A percentile compares a stretch with the other conserved stretches of the same genome.
phyloP scores from a whole-genome alignment of 352 stramenopile genomes.

The Blastocystis sp. region DNA sequence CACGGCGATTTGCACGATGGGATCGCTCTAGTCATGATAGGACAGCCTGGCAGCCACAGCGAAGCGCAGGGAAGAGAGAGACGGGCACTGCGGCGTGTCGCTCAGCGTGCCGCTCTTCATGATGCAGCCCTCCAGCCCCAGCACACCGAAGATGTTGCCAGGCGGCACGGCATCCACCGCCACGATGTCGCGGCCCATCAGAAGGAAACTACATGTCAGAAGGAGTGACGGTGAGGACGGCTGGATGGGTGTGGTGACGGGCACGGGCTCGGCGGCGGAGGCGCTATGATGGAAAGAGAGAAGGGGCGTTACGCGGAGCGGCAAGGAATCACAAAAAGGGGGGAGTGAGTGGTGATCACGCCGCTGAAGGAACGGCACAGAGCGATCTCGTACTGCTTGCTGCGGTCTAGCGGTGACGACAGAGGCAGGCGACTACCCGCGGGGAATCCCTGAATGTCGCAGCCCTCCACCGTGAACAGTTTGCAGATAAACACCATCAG shows the following conservation, averaged over 20 bases:
- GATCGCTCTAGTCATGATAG: slow-evolving; percentile 76
- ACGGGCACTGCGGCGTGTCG: slow-evolving; percentile 77
- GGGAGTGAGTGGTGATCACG: background rate
- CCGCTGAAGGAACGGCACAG: slow-evolving; percentile 57
- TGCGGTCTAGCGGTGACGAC: background rate
- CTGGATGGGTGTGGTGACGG: slow-evolving; percentile 22
- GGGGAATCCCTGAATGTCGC: slow-evolving; percentile 12
- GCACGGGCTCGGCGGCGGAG: background rate
- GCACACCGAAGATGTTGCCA: slow-evolving; percentile 82
- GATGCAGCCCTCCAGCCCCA: slow-evolving; percentile 80
- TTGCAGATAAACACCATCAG: slow-evolving; percentile 64
- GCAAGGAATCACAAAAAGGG: slow-evolving; percentile 31
- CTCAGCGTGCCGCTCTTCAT: slow-evolving; percentile 76
- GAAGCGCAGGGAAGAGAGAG: slow-evolving; percentile 81
- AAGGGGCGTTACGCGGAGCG: background rate
- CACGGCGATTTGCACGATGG: slow-evolving; percentile 82
- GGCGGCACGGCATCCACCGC: slow-evolving; percentile 77
- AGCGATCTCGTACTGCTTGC: slow-evolving; percentile 56
- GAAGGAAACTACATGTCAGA: slow-evolving; percentile 18
- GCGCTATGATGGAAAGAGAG: background rate
- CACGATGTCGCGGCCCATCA: slow-evolving; percentile 82
- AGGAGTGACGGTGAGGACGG: background rate
- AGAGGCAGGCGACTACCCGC: background rate
- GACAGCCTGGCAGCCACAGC: slow-evolving; percentile 25
- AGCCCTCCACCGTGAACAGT: slow-evolving; percentile 28